Base-by-base conservation (phyloP, 352 stramenopile genomes). In the Pythium folliculosum region DNA sequence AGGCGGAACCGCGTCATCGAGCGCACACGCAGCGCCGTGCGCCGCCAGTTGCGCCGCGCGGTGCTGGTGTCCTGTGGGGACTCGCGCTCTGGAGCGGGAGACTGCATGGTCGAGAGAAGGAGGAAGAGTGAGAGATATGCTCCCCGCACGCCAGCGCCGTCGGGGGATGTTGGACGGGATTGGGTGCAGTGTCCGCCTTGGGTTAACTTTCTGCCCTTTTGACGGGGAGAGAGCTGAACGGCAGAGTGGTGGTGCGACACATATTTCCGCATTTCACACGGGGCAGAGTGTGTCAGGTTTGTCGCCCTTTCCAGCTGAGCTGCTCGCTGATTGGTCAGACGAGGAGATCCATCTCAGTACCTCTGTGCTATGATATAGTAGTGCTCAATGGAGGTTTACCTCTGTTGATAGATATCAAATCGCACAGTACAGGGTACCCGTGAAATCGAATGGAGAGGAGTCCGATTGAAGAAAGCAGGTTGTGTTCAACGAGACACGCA, bases 401-500 rank as follows among this genome's bases (percentile, higher is more conserved):
- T 60, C 1, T 43, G 13, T 21, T 25, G 38, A 50, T 38, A 9
- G 21, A 61, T 61, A 23, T 19, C 10, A 5, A 2, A 32, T 32
- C 27, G 5, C 27, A 32, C 27, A 32, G 27, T 32, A 32, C 3
- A 32, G 27, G 27, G 5, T 32, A 32, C 2, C 27, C 5, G 27
- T 5, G 27, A 32, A 6, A 32, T 32, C 27, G 27, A 32, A 32
- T 32, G 27, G 5, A 32, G 27, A 51, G 16, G 16, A 40, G 14
- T 16, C 3, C 2, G 17, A 45, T 54, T 9, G 10, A 14, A 19
- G 43, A 27, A 45, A 0, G 19, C 22, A 30, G 43, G 56, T 17
- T 37, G 1, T 66, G 60, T 54, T 60, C 62, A 57, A 67, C 52
- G 43, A 61, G 64, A 70, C 49, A 66, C 57, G 57, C 56, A 57